Evolutionary conservation across 441 rosid species (phyloP), one percentile per base, ranked within the genome.

Genomic region (Mallotus japonicus): DNA sequence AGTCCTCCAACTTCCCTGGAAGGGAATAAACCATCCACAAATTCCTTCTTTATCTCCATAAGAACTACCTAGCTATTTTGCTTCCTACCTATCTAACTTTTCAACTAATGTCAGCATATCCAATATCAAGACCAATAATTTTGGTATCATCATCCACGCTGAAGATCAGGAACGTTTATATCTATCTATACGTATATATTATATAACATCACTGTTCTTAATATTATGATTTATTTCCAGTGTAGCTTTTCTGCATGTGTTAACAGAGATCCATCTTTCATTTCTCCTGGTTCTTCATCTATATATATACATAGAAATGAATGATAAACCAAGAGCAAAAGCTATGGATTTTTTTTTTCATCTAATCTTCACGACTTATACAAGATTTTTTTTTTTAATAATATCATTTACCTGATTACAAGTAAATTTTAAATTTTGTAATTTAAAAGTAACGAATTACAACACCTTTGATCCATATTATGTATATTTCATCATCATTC

Each of bases 1-100:
- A 80, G 75, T 59, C 79, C 76, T 62, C 78, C 87, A 54, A 62
- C 55, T 62, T 71, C 83, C 14, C 1, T 77, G 63, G 83, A 85
- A 76, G 79, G 74, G 8, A 70, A 58, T 0, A 76, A 79, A 20
- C 42, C 76, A 32, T 73, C 87, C 9, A 47, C 85, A 11, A 49
- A 63, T 46, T 59, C 82, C 28, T 79, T 70, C 56, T 72, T 83
- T 3, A 79, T 49, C 62, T 81, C 82, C 28, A 86, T 87, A 59
- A 80, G 82, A 51, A 90, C 87, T 62, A 80, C 83, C 61, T 88
- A 73, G 3, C 10, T 13, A 24, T 6, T 6, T 37, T 37, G 40
- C 40, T 37, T 0, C 40, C 40, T 37, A 37, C 40, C 40, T 37
- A 37, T 37, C 40, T 37, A 37, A 37, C 40, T 37, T 20, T 20